Base-by-base conservation (phyloP, 306 rosid genomes). In the Pterocarpus macrocarpus region DNA sequence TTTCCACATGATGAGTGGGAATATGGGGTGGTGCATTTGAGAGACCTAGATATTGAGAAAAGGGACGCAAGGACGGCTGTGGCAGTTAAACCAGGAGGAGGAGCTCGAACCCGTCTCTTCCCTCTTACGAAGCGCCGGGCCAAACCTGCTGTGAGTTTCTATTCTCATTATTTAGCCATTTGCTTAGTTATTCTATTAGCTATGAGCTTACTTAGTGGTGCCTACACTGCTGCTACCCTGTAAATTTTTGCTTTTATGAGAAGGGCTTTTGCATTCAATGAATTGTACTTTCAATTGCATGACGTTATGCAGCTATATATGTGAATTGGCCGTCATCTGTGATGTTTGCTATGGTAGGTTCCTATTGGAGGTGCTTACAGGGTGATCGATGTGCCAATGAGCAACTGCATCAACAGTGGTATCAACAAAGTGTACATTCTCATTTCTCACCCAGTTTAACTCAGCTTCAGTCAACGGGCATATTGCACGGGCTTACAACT, bases 61-160 rank as follows among this genome's bases (percentile, higher is more conserved):
- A 72, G 84, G 75, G 88, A 95, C 82, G 71, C 99, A 38, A 84
- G 89, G 68, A 90, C 98, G 10, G 97, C 90, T 47, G 89, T 91
- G 77, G 99, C 99, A 33, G 63, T 95, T 63, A 93, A 93, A 50
- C 86, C 93, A 2, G 98, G 99, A 38, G 99, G 98, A 81, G 98
- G 98, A 85, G 98, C 99, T n/a, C 97, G 99, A 15, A 93, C 99
- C 64, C 95, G 99, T 58, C 95, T 95, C 75, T 95, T 91, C 75
- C 99, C 99, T 66, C 94, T 95, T 80, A 95, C 99, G 28, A 95
- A 87, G 85, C 87, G 94, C 10, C 93, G 98, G 4, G 99, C 99
- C 71, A 95, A 95, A 69, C 99, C 99, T 61, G 99, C 98, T 17
- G 98, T 90, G 77, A 83, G 88, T 86, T 81, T 76, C 66, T 65